phyloP scores from a whole-genome alignment of 78 protist species.

The Speleostelium caveatum region DNA sequence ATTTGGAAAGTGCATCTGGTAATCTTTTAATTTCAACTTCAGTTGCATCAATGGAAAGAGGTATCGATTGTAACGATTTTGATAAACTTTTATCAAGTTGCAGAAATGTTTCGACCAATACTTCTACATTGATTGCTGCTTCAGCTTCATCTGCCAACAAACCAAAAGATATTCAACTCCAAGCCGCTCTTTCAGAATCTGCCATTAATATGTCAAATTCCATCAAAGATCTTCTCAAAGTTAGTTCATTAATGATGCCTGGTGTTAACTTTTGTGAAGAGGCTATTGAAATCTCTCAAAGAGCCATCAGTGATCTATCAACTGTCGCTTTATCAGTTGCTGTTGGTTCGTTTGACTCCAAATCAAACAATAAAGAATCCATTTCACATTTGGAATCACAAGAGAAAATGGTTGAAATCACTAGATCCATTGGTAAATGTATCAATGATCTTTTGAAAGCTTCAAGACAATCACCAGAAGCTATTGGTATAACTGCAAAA shows the following conservation, averaged over 20 bases:
- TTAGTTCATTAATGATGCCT: constrained; percentile 72
- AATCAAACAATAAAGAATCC: not conserved
- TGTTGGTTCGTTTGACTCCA: constrained; percentile 69
- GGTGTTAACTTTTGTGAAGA: constrained; percentile 78
- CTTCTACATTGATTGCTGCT: constrained; percentile 37
- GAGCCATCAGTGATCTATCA: constrained; percentile 62
- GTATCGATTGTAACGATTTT: constrained; percentile 28
- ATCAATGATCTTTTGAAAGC: constrained; percentile 65
- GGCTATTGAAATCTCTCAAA: constrained; percentile 73
- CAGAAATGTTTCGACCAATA: constrained; percentile 44
- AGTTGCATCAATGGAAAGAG: constrained; percentile 16
- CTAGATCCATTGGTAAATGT: constrained; percentile 57
- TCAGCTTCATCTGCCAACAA: constrained; percentile 30
- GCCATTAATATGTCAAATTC: constrained; percentile 54
- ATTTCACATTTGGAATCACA: constrained; percentile 54
- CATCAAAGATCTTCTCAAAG: constrained; percentile 60
- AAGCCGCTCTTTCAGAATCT: constrained; percentile 28
- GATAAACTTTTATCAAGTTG: constrained; percentile 21
- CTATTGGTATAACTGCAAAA: constrained; percentile 74
- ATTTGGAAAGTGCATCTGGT: constrained; percentile 14
- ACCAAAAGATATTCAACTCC: constrained; percentile 60
- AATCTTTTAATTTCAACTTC: constrained; percentile 17
- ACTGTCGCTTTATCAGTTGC: constrained; percentile 75
- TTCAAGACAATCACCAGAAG: constrained; percentile 82
- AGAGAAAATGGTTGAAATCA: constrained; percentile 65